Base-by-base conservation (phyloP, 176 grass and related monocot genomes). In the Musa itinerans region DNA sequence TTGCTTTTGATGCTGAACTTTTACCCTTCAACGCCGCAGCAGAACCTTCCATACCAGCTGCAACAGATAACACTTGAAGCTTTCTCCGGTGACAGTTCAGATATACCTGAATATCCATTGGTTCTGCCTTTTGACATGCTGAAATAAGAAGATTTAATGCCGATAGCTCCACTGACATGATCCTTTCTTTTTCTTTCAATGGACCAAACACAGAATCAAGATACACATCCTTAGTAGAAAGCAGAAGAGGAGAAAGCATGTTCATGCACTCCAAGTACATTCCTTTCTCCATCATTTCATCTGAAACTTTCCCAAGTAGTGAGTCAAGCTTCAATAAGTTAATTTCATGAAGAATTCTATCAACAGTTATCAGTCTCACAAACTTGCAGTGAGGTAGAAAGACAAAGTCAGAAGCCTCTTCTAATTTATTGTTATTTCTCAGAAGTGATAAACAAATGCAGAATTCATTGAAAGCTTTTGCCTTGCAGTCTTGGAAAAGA, bases 281-380 rank as follows among this genome's bases (percentile, higher is more conserved):
- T 82, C 92, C 89, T 80, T 89, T 92, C 24, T 85, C 84, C 56
- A 90, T 90, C 75, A 85, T 84, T 83, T 97, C 93, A 76, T 90
- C 90, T 23, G 75, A 50, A 65, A 86, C 82, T 26, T 90, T 86
- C 79, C 85, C 87, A 79, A 97, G 87, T 87, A 97, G 81, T 22
- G 79, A 89, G 77, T 97, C 86, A 63, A 97, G 85, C 79, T 86
- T 97, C 77, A 97, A 84, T 71, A 92, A 90, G 71, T 97, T 97
- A 74, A 97, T 89, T 88, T 97, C 82, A 83, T 88, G 88, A 65
- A 84, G 80, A 83, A 97, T 83, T 81, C 90, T 97, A 83, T 92
- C 89, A 77, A 83, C 71, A 75, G 89, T 92, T 66, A 97, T 80
- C 16, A 86, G 83, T 79, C 76, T 97, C 74, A 86, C 80, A 64